Evolutionary conservation across 768 basidiomycete species (phyloP), one percentile per base, ranked within the genome.

Genomic region (Suillus variegatus): DNA sequence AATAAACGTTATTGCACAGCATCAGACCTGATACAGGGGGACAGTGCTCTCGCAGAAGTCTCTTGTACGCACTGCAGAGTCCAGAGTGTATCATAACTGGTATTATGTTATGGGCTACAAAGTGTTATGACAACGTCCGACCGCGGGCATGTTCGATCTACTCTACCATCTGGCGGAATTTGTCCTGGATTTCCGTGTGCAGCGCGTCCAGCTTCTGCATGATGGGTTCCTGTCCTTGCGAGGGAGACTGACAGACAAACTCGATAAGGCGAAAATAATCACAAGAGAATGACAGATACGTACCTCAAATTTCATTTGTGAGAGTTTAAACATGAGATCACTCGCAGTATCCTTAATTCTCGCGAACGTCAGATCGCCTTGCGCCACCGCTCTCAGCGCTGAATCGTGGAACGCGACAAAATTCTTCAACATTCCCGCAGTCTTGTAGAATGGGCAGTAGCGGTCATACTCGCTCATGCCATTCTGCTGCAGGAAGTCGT

Each of bases 381-480:
- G 87, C 35, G 89, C 85, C 60, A 97, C 93, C 25, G 94, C 92
- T 73, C 86, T 90, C 74, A 92, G 83, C 9, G 97, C 94, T n/a
- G 86, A 82, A 75, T 98, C 93, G 75, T 97, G 92, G 85, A 95
- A 98, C 14, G 87, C 86, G 68, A 99, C 94, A 75, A 97, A 94
- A 80, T 97, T 97, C 74, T 86, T 88, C 76, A 99, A 78, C 97
- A 99, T 99, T 56, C 86, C 93, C 63, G 89, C 91, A 54, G 96
- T 97, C 90, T 99, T 97, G 88, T 97, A 97, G 85, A 99, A 98
- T 16, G 97, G 97, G 74, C 97, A 99, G 82, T 87, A 97, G 60
- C 95, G 87, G 77, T 99, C 97, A 74, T 97, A 98, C 75, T 94
- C 93, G 80, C 93, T 95, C 87, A 99, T 97, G 71, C 97, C 97